Evolutionary conservation across 176 grass and related monocot species (phyloP).

Genomic region (Rhynchospora breviuscula): DNA sequence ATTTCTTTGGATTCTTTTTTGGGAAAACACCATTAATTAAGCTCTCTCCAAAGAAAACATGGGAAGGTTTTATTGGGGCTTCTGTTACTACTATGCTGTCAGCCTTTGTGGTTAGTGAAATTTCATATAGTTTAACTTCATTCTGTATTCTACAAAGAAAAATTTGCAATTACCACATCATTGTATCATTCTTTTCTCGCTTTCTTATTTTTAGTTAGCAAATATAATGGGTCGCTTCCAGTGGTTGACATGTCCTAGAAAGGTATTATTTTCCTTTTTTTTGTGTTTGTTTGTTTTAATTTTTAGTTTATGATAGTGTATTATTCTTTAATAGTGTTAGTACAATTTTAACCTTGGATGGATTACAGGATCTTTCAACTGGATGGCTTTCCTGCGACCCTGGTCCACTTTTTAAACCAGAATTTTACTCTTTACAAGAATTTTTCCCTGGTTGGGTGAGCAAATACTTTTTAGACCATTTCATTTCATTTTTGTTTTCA

Average conservation of each 20-base stretch:
- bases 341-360: neutral
- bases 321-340: slow-evolving; percentile 8
- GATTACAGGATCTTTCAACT: slow-evolving; percentile 60
- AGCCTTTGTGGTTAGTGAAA: slow-evolving; percentile 72
- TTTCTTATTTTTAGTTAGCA: slow-evolving; percentile 52
- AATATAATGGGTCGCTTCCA: slow-evolving; percentile 76
- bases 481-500: neutral
- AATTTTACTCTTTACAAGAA: slow-evolving; percentile 47
- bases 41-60: slow-evolving; percentile 91
- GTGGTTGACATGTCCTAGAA: slow-evolving; percentile 85
- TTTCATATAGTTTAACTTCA: neutral
- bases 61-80: slow-evolving; percentile 90
- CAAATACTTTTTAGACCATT: slow-evolving; percentile 6
- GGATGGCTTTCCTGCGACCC: slow-evolving; percentile 85
- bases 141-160: neutral
- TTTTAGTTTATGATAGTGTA: neutral
- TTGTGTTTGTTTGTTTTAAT: neutral
- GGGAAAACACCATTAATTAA: slow-evolving; percentile 90
- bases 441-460: slow-evolving; percentile 58
- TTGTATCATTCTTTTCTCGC: slow-evolving; percentile 16
- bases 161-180: neutral
- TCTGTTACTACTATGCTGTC: slow-evolving; percentile 73
- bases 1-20: slow-evolving; percentile 96
- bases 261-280: slow-evolving; percentile 30
- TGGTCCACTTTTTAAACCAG: slow-evolving; percentile 65